These are phyloP conservation scores for Craterostigma plantagineum DNA, from an alignment of 257 asterid genomes.

Conservation along the genomic window DNA sequence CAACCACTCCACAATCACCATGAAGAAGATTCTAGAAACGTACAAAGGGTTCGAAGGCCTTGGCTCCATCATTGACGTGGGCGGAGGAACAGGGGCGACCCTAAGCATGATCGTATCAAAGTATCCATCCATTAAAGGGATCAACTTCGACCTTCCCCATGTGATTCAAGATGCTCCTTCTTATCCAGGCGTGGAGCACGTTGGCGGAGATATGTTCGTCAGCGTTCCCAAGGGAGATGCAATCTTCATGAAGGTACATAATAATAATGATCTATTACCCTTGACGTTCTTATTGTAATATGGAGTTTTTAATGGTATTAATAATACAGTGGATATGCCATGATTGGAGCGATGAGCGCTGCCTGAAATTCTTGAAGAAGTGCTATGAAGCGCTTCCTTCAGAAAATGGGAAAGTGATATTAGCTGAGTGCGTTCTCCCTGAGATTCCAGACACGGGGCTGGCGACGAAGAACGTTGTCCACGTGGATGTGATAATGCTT, in stretches of 20 bases:
- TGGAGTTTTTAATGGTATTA: background rate
- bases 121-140: conserved; percentile 20
- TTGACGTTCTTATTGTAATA: background rate
- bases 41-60: conserved; percentile 26
- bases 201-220: conserved; percentile 58
- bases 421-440: conserved; percentile 56
- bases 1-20: conserved; percentile 12
- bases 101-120: conserved; percentile 16
- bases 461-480: conserved; percentile 39
- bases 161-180: conserved; percentile 17
- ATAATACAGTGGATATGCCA: conserved; percentile 45
- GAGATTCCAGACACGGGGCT: conserved; percentile 48
- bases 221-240: conserved; percentile 57
- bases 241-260: conserved; percentile 51
- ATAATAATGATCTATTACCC: background rate
- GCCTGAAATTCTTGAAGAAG: conserved; percentile 51
- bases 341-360: conserved; percentile 75
- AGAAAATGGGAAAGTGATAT: conserved; percentile 48
- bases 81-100: conserved; percentile 29
- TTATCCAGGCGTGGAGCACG: conserved; percentile 27
- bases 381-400: conserved; percentile 57
- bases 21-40: conserved; percentile 14
- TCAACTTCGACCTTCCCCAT: conserved; percentile 30
- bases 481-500: conserved; percentile 62
- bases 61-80: conserved; percentile 25